Base-by-base conservation (phyloP, 768 basidiomycete species). In the Amanita rubescens region DNA sequence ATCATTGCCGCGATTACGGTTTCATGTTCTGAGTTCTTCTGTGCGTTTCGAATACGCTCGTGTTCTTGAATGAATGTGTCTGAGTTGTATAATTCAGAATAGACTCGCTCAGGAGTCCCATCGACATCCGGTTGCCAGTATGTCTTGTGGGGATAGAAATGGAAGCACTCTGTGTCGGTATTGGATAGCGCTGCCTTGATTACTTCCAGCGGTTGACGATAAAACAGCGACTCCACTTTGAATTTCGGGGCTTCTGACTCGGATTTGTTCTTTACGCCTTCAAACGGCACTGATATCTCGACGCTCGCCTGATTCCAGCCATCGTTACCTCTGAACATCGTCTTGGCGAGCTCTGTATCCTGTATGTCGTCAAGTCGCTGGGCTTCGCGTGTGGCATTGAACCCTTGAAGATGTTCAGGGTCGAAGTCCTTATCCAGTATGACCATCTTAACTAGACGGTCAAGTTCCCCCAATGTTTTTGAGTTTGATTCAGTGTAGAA, bases 141-240 rank as follows among this genome's bases (percentile, higher is more conserved):
- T 15, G 10, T 6, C 10, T 30, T 47, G 9, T 32, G 32, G 12
- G 46, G 46, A 11, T 32, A 14, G 8, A 47, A 6, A 47, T 47
- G 46, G 9, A 47, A 43, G 11, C 24, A 9, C 3, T 20, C 5
- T 14, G 42, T 10, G 0, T 3, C 22, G 8, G 20, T 11, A 6
- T 64, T 58, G 7, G 53, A 12, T 15, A 66, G 58, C 3, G 62
- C 59, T 1, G 57, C 47, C 19, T 58, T 60, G 34, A 70, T 61
- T 14, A 69, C 59, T 4, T 62, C 58, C 2, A 62, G 44, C 3
- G 71, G 52, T 0, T 48, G 49, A 0, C 68, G 63, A 51, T 66
- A 55, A 41, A 62, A 59, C 10, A 74, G 56, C 0, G 63, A 64
- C 0, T 57, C 35, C 0, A 73, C 63, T 1, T 54, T 37, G 41